These are phyloP conservation scores for Galerina marginata DNA, from an alignment of 768 basidiomycete species.

Conservation along the genomic window DNA sequence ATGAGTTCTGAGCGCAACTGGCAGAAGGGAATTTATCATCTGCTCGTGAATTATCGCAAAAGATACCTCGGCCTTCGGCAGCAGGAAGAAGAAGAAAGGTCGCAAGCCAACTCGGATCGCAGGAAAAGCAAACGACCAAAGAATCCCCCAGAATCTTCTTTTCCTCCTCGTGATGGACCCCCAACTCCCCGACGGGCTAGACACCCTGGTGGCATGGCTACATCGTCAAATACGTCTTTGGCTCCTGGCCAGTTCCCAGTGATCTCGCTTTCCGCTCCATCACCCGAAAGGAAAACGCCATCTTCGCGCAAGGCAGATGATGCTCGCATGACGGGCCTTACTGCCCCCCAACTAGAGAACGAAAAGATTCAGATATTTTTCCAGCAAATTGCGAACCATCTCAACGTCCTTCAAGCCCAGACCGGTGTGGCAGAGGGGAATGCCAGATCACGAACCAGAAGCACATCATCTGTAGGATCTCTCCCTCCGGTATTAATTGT, in stretches of 20 bases:
- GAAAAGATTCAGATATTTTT: constrained; percentile 84
- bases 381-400: constrained; percentile 81
- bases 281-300: constrained; percentile 17
- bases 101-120: constrained; percentile 39
- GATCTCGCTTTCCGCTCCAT: constrained; percentile 26
- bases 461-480: constrained; percentile 6
- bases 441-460: constrained; percentile 2
- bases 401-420: constrained; percentile 72
- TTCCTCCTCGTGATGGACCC: constrained; percentile 61
- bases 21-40: constrained; percentile 96
- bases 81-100: constrained; percentile 63
- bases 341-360: constrained; percentile 75
- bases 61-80: constrained; percentile 71
- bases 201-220: constrained; percentile 29
- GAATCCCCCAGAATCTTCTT: constrained; percentile 22
- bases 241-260: constrained; percentile 23
- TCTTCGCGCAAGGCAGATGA: constrained; percentile 11
- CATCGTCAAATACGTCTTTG: constrained; percentile 19
- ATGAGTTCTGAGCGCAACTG: constrained; percentile 74
- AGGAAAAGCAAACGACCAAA: constrained; percentile 39
- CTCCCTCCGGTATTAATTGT: constrained; percentile 4
- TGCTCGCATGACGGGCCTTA: constrained; percentile 48
- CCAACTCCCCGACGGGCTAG: constrained; percentile 67
- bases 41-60: constrained; percentile 84
- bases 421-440: constrained; percentile 29